phyloP scores from a whole-genome alignment of 768 basidiomycete genomes.

The Strobilomyces dryophilus region DNA sequence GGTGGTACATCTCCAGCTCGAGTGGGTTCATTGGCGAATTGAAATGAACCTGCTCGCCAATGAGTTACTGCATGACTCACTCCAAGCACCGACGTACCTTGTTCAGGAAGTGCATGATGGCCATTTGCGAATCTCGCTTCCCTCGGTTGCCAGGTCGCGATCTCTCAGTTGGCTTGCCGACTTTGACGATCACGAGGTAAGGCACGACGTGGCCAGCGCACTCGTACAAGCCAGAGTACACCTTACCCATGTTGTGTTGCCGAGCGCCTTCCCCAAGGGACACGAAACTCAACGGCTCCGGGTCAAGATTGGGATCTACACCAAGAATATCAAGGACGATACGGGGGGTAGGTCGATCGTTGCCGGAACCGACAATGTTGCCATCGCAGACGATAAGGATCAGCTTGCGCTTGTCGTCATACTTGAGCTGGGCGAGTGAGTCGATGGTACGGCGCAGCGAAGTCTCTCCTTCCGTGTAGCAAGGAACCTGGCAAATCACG shows the following conservation, averaged over 20 bases:
- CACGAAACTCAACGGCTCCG: slow-evolving; percentile 91
- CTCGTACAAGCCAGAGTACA: slow-evolving; percentile 95
- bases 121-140: slow-evolving; percentile 97
- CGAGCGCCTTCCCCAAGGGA: slow-evolving; percentile 92
- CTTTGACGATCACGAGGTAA: slow-evolving; percentile 89
- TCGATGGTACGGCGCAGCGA: slow-evolving; percentile 90
- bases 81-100: slow-evolving; percentile 48
- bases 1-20: slow-evolving; percentile 43
- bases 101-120: slow-evolving; percentile 97
- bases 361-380: slow-evolving; percentile 96
- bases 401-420: slow-evolving; percentile 97
- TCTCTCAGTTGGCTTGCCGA: slow-evolving; percentile 94
- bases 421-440: slow-evolving; percentile 89
- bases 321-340: slow-evolving; percentile 97
- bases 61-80: too few species aligned
- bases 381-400: slow-evolving; percentile 44
- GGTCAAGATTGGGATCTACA: slow-evolving; percentile 87
- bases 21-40: slow-evolving; percentile 91
- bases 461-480: slow-evolving; percentile 93
- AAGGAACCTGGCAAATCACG: slow-evolving; percentile 96
- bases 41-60: slow-evolving; percentile 76
- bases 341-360: slow-evolving; percentile 93
- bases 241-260: slow-evolving; percentile 98
- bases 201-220: slow-evolving; percentile 94
- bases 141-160: slow-evolving; percentile 95